Base-by-base conservation (phyloP, 805 yeast genomes). In the Metschnikowia shivogae region DNA sequence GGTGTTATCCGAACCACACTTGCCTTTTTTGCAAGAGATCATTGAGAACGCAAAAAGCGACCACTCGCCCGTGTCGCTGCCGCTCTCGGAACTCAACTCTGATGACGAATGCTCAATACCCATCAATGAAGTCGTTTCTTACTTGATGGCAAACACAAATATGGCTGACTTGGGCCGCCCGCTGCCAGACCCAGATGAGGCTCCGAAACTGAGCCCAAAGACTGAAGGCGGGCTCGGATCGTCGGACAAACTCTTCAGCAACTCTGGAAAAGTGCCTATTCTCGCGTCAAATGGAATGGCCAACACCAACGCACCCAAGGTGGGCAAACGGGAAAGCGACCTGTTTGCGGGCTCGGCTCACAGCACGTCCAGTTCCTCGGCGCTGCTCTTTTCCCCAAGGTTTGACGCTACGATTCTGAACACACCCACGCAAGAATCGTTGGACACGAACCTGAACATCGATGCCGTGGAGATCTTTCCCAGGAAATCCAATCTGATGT, bases 71-170 rank as follows among this genome's bases (percentile, higher is more conserved):
- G 31, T 14, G 12, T 12, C 30, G 30, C 43, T 43, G 31, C 44
- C 42, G 10, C 31, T 30, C 14, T 34, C 44, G 5, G 47, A 37
- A 6, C 40, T 30, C 3, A 14, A 29, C 14, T 26, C 44, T 17
- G 47, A 42, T 19, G 36, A 45, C 6, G 48, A 35, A 9, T 13
- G 29, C 13, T 33, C 42, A 26, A 57, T 68, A 8, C 70, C 78
- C n/a, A 72, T 78, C 32, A 78, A 78, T 52, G 67, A 70, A 46
- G 73, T 76, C 28, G 75, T 78, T 7, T 55, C 66, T 7, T 63
- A 69, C 47, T 56, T 78, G 39, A 65, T 76, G 30, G 61, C 62
- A 34, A 61, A 73, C 19, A 22, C 26, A 22, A 22, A 22, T 22
- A 22, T 7, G 26, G 26, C 26, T 22, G 40, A 37, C 19, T 33